Evolutionary conservation across 2,329 filamentous ascomycete genomes (phyloP), one percentile per base, ranked within the genome.

Genomic region (Beauveria australis): DNA sequence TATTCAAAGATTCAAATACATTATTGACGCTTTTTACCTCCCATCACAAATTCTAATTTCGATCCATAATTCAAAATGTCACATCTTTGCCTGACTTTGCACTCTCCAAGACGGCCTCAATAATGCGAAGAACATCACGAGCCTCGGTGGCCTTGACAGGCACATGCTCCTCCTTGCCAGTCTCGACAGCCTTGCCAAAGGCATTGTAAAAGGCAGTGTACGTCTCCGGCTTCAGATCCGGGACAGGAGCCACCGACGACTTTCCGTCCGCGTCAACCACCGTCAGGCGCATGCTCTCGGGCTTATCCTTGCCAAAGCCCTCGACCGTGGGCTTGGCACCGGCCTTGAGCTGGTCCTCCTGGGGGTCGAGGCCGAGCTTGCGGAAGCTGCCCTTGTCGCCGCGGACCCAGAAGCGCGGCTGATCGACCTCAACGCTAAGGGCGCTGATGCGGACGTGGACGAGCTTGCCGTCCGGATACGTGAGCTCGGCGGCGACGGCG

Each of bases 391-490:
- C 90, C 73, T 87, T 85, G 19, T 83, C 83, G 24, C 90, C 90
- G 28, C 89, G 79, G 10, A 92, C 79, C 89, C 89, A 92, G 78
- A 87, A 93, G 44, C 89, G 78, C 62, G 88, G 77, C 76, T 93
- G 89, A 63, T 82, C 77, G 26, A 77, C 77, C 73, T 92, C 89
- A 3, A 83, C 82, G 69, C 85, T 89, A 54, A 91, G 77, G 24
- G 89, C 82, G 47, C 81, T 83, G 61, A 87, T 87, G 70, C 89
- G 89, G 53, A 85, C 84, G 51, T 87, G 87, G 12, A 85, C 89
- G 51, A 91, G 71, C 64, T 88, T 74, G 6, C 85, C 86, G 46
- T 78, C 75, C 59, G 72, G 71, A 71, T 93, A 94, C 62, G 82
- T 82, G 56, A 93, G 74, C 66, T 91, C 72, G 6, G 88, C 82